Percentiles rank a stretch among this genome's conserved stretches.
These are phyloP conservation scores for Fusarium buxicola DNA, from an alignment of 2,329 filamentous ascomycete species.

Conservation along the genomic window DNA sequence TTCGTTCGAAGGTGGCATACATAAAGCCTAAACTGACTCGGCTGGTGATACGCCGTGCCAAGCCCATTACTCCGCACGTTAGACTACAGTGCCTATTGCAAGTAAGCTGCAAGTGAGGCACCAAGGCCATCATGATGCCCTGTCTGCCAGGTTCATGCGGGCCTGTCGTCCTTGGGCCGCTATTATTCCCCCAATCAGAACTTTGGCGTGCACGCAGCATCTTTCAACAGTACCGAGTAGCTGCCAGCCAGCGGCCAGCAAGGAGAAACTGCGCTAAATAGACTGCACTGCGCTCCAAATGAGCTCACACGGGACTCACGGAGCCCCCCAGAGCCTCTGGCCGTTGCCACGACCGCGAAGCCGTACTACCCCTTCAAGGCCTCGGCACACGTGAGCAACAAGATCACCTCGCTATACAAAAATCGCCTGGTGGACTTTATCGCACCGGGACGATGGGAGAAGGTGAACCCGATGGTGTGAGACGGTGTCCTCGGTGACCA, in stretches of 20 bases:
- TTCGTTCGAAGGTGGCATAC: too few species aligned
- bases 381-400: conserved; percentile 5
- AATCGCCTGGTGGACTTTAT: conserved; percentile 37
- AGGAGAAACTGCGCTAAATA: too few species aligned
- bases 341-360: background rate
- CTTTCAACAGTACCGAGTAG: too few species aligned
- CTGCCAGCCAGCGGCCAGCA: too few species aligned
- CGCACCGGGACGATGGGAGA: conserved; percentile 37
- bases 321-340: background rate
- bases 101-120: too few species aligned
- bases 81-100: too few species aligned
- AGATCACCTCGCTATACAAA: conserved; percentile 26
- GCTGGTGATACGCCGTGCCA: background rate
- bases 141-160: background rate
- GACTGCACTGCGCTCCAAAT: background rate
- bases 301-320: conserved; percentile 12
- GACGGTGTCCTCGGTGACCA: background rate
- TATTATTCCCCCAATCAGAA: background rate
- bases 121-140: background rate
- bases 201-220: background rate
- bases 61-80: background rate
- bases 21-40: background rate
- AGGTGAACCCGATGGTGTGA: conserved; percentile 36
- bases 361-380: background rate
- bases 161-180: background rate